These are phyloP conservation scores for Aegilops umbellulata DNA, from an alignment of 176 grass and related monocot genomes.

Conservation along the genomic window DNA sequence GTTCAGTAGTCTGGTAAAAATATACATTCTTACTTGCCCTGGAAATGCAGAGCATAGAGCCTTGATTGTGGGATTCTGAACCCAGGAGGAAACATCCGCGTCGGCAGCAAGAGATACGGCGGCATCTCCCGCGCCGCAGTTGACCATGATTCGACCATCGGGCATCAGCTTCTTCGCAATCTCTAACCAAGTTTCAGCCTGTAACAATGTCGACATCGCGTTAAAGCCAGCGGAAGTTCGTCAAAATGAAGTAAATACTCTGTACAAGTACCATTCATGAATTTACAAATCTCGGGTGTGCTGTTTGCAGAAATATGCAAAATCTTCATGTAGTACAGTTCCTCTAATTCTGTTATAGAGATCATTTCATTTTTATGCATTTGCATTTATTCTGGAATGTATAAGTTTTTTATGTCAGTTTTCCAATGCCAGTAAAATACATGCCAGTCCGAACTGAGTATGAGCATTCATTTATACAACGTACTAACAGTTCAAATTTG, in stretches of 20 bases:
- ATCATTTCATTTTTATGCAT: neutral
- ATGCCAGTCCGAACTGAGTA: neutral
- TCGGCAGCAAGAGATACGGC: constrained; percentile 49
- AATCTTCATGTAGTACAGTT: neutral
- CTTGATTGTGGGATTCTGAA: constrained; percentile 76
- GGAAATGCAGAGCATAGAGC: constrained; percentile 77
- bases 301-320: neutral
- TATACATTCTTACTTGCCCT: constrained; percentile 41
- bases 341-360: neutral
- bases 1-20: neutral
- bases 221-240: neutral
- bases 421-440: neutral
- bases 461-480: neutral
- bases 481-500: neutral
- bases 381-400: neutral
- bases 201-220: constrained; percentile 15
- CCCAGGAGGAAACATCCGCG: constrained; percentile 46
- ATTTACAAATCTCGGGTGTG: neutral
- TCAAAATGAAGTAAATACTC: neutral
- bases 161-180: constrained; percentile 80
- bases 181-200: constrained; percentile 76
- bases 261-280: neutral
- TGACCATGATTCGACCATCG: constrained; percentile 79
- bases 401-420: neutral
- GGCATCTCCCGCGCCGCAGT: constrained; percentile 71